phyloP scores from a whole-genome alignment of 495 filamentous ascomycete genomes.

The Daldinia caldariorum region DNA sequence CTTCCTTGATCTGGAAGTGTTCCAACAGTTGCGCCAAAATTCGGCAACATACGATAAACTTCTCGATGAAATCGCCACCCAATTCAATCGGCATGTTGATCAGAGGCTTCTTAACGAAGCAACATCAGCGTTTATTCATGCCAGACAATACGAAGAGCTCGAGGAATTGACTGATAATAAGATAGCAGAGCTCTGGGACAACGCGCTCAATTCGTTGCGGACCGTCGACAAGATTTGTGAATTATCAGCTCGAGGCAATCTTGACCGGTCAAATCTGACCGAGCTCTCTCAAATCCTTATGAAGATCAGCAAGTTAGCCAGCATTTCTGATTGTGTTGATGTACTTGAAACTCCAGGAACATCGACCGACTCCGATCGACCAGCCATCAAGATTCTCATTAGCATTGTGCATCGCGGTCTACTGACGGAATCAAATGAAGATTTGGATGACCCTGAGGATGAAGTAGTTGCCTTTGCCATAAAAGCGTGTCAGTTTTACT shows the following conservation, averaged over 20 bases:
- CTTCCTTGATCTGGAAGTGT: conserved; percentile 84
- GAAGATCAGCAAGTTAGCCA: conserved; percentile 84
- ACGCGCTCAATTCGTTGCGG: conserved; percentile 74
- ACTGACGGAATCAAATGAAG: conserved; percentile 68
- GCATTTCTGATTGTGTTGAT: conserved; percentile 77
- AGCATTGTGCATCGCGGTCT: conserved; percentile 72
- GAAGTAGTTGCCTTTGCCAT: conserved; percentile 78
- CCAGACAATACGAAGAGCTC: conserved; percentile 84
- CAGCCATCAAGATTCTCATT: conserved; percentile 74
- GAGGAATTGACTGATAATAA: conserved; percentile 84
- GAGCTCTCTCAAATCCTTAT: conserved; percentile 82
- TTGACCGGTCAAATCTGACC: conserved; percentile 68
- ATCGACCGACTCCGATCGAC: conserved; percentile 54
- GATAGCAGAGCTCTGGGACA: conserved; percentile 84
- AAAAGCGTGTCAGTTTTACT: conserved; percentile 81
- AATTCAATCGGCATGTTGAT: conserved; percentile 91
- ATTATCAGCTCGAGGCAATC: conserved; percentile 67
- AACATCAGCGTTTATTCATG: conserved; percentile 81
- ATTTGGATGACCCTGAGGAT: conserved; percentile 74
- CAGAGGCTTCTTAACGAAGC: conserved; percentile 86
- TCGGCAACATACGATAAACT: conserved; percentile 81
- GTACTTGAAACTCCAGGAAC: conserved; percentile 72
- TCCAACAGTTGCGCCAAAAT: conserved; percentile 88
- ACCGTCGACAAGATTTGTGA: conserved; percentile 74
- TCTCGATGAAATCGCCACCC: conserved; percentile 90